Percentiles rank a stretch among this genome's conserved stretches.
Conservation (phyloP, 2,329 filamentous ascomycete species). For the Salinomyces thailandicus region DNA sequence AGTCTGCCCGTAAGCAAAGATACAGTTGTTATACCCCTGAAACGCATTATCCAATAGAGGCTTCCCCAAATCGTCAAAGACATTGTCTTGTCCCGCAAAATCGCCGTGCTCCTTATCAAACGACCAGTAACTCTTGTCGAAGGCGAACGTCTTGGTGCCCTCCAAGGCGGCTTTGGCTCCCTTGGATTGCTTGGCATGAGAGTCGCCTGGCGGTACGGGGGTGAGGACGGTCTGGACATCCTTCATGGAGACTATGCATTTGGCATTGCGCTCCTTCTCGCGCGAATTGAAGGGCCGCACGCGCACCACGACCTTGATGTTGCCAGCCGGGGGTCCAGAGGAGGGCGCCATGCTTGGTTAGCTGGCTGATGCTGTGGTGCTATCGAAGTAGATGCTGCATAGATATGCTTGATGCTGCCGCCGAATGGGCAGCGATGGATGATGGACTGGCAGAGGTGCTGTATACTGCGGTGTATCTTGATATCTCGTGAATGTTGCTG, state of each 20-base stretch:
- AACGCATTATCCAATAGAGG: conserved; percentile 97
- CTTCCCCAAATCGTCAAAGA: conserved; percentile 78
- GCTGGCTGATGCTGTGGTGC: neutral
- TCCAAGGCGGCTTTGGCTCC: conserved; percentile 52
- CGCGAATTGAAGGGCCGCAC: conserved; percentile 78
- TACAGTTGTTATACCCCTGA: conserved; percentile 98
- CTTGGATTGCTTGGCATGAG: conserved; percentile 47
- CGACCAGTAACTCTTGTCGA: conserved; percentile 97
- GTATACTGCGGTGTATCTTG: no score
- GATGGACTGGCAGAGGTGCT: no score
- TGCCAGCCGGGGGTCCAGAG: conserved; percentile 38
- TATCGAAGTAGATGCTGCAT: conserved; percentile 9
- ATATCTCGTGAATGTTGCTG: no score
- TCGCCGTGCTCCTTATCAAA: conserved; percentile 72
- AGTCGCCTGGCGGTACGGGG: conserved; percentile 50
- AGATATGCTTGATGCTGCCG: conserved; percentile 8
- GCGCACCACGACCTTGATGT: conserved; percentile 99
- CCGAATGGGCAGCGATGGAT: conserved; percentile 7
- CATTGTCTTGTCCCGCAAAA: conserved; percentile 81
- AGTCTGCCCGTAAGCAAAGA: conserved; percentile 97
- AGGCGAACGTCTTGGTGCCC: conserved; percentile 78
- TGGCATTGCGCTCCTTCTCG: conserved; percentile 82
- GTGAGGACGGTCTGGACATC: conserved; percentile 78
- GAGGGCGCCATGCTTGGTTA: conserved; percentile 15
- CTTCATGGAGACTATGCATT: conserved; percentile 98